phyloP scores from a whole-genome alignment of 2,329 filamentous ascomycete species.

The Laburnicola sp. region DNA sequence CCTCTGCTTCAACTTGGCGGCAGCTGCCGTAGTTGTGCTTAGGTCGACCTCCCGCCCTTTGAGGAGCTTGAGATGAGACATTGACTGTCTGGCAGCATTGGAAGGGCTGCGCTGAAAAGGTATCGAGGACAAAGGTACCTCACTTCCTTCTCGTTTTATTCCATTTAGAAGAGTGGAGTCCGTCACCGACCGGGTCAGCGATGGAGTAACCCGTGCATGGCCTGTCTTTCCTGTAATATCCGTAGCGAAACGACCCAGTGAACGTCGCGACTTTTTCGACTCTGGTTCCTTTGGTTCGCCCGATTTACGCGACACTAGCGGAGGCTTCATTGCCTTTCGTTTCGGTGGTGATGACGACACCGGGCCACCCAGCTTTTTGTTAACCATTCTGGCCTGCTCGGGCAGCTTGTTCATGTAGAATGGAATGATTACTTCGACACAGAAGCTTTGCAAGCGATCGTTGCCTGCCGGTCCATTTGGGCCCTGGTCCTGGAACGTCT shows the following conservation, averaged over 20 bases:
- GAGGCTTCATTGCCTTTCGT: conserved; percentile 50
- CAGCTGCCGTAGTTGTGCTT: conserved; percentile 56
- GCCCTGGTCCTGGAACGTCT: conserved; percentile 27
- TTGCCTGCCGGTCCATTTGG: conserved; percentile 27
- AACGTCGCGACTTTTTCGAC: conserved; percentile 51
- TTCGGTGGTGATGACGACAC: conserved; percentile 61
- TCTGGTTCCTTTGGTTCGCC: conserved; percentile 46
- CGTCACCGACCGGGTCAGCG: conserved; percentile 69
- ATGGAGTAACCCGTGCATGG: conserved; percentile 57
- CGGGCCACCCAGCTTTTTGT: conserved; percentile 75
- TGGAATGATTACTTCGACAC: conserved; percentile 76
- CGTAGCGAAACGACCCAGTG: conserved; percentile 65
- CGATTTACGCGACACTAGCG: conserved; percentile 40
- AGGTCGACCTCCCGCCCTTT: conserved; percentile 59
- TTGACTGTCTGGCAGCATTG: conserved; percentile 39
- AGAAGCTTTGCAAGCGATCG: conserved; percentile 75
- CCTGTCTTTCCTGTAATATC: conserved; percentile 58
- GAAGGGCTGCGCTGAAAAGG: conserved; percentile 52
- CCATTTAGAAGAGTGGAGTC: conserved; percentile 61
- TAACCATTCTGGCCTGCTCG: conserved; percentile 69
- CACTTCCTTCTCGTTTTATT: conserved; percentile 71
- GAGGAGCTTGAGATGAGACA: conserved; percentile 51
- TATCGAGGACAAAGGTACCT: conserved; percentile 58
- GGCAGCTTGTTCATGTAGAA: conserved; percentile 82
- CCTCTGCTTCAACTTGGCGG: conserved; percentile 65